phyloP scores from a whole-genome alignment of 345 rosid genomes.

The Gossypium raimondii region DNA sequence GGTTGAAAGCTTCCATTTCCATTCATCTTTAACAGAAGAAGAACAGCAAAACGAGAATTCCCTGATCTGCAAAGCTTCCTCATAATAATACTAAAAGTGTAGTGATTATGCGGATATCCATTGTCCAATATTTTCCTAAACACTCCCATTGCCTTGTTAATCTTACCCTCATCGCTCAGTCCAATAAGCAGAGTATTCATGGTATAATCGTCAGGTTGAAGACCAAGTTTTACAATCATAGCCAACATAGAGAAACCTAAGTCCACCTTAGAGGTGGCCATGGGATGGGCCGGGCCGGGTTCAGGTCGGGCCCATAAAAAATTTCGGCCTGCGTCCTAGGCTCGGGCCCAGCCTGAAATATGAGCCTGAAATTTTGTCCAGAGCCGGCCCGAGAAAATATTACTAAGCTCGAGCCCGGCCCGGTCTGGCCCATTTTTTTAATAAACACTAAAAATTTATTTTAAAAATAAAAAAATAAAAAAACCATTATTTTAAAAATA shows the following conservation, averaged over 20 bases:
- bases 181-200: not conserved
- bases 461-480: too few species aligned
- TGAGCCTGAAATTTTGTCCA: too few species aligned
- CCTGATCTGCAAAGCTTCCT: not conserved
- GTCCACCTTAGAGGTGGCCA: not conserved
- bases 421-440: too few species aligned
- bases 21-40: not conserved
- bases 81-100: not conserved
- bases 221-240: slow-evolving; percentile 3
- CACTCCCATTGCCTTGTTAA: too few species aligned
- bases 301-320: too few species aligned
- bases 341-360: too few species aligned
- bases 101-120: not conserved
- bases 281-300: too few species aligned
- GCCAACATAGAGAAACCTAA: not conserved
- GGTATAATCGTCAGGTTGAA: slow-evolving; percentile 3
- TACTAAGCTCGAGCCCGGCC: too few species aligned
- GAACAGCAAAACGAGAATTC: not conserved
- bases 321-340: too few species aligned
- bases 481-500: too few species aligned
- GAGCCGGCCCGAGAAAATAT: accelerated
- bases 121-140: not conserved
- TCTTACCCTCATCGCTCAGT: too few species aligned
- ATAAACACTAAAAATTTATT: too few species aligned
- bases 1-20: not conserved